Conservation (phyloP, 2,329 filamentous ascomycete genomes). For the Thelonectria olida region DNA sequence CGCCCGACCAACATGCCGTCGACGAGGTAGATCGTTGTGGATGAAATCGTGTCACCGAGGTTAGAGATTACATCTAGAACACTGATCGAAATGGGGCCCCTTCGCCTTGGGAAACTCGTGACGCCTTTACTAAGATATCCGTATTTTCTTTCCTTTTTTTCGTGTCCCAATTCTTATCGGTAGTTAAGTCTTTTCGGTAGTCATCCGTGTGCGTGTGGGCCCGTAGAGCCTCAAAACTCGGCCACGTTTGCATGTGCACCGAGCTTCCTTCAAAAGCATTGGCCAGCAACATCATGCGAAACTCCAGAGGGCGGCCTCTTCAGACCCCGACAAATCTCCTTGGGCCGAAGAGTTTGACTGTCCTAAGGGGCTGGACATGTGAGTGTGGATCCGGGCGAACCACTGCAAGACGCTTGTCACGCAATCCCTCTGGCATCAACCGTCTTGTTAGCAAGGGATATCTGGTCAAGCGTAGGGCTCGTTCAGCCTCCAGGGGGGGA, state of each 20-base stretch:
- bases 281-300: constrained; percentile 22
- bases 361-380: constrained; percentile 16
- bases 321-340: constrained; percentile 34
- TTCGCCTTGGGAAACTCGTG: neutral
- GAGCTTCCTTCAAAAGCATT: constrained; percentile 1
- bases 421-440: constrained; percentile 19
- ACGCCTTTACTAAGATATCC: neutral
- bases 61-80: constrained; percentile 3
- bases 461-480: constrained; percentile 24
- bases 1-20: no score
- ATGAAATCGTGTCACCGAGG: constrained; percentile 9
- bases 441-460: constrained; percentile 15
- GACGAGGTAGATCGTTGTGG: neutral
- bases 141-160: neutral
- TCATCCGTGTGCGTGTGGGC: constrained; percentile 13
- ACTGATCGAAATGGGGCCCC: neutral
- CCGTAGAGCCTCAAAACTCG: constrained; percentile 18
- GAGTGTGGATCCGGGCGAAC: constrained; percentile 30
- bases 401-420: constrained; percentile 24
- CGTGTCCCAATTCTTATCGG: neutral
- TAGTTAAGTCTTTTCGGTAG: constrained; percentile 17
- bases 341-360: constrained; percentile 20
- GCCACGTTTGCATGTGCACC: constrained; percentile 17
- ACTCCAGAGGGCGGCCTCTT: neutral
- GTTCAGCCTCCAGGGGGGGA: constrained; percentile 1